These are phyloP conservation scores for Curvularia hawaiiensis DNA, from an alignment of 2,329 filamentous ascomycete genomes.

Conservation along the genomic window DNA sequence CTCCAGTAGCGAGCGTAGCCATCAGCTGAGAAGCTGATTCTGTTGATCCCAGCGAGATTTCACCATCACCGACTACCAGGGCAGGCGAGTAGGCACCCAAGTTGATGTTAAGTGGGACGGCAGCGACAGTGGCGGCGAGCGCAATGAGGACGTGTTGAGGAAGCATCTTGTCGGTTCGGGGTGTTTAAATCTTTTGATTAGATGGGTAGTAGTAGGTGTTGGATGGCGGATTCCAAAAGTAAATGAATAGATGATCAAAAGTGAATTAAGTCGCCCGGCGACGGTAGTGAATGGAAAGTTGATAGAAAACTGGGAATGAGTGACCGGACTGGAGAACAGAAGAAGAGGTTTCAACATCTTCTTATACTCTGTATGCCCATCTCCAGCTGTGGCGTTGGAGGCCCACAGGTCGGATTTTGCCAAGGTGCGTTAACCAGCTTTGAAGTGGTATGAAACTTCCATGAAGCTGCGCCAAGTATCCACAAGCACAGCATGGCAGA, in stretches of 20 bases:
- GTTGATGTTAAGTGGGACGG: slow-evolving; percentile 59
- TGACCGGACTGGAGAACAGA: slow-evolving; percentile 45
- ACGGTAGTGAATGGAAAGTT: slow-evolving; percentile 35
- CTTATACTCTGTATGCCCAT: slow-evolving; percentile 34
- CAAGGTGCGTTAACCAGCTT: slow-evolving; percentile 42
- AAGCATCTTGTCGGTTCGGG: slow-evolving; percentile 42
- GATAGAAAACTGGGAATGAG: slow-evolving; percentile 44
- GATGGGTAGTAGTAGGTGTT: slow-evolving; percentile 11
- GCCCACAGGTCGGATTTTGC: slow-evolving; percentile 26
- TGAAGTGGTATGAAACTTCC: slow-evolving; percentile 46
- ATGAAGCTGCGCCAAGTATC: slow-evolving; percentile 45
- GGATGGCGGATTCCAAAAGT: slow-evolving; percentile 1
- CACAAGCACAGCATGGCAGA: slow-evolving; percentile 35
- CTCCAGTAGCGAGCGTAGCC: slow-evolving; percentile 53
- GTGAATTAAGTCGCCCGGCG: slow-evolving; percentile 39
- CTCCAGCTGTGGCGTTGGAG: slow-evolving; percentile 13
- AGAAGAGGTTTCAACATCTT: slow-evolving; percentile 29
- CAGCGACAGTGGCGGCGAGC: slow-evolving; percentile 44
- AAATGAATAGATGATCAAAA: slow-evolving; percentile 19
- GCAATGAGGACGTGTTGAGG: slow-evolving; percentile 46
- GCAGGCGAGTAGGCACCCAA: slow-evolving; percentile 58
- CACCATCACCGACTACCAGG: slow-evolving; percentile 60
- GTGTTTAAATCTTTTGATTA: slow-evolving; percentile 25
- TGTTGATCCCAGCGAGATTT: slow-evolving; percentile 55
- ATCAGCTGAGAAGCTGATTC: slow-evolving; percentile 51